A percentile compares a stretch with the other conserved stretches of the same genome.
These are phyloP conservation scores for Monosporascus sp. DNA, from an alignment of 2,329 filamentous ascomycete genomes.

Conservation along the genomic window DNA sequence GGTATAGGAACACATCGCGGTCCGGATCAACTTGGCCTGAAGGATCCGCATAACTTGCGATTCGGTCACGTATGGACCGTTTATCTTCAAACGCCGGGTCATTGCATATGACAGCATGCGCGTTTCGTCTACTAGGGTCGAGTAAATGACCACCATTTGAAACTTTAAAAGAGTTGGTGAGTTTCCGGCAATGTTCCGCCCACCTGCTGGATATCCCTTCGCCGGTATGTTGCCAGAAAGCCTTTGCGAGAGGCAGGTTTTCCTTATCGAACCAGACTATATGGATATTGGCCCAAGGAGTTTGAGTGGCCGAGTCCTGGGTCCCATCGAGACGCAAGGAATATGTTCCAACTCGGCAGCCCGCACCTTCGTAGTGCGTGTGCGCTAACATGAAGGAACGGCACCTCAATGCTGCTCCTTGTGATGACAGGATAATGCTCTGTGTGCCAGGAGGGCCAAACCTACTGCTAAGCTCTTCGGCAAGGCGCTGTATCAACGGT, in stretches of 20 bases:
- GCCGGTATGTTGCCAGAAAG: neutral
- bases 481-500: neutral
- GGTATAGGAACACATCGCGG: neutral
- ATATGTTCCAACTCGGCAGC: neutral
- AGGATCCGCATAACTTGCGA: neutral
- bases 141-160: neutral
- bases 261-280: neutral
- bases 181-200: neutral
- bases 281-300: neutral
- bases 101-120: neutral
- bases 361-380: neutral
- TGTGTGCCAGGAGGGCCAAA: neutral
- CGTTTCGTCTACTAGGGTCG: neutral
- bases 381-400: neutral
- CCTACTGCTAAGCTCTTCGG: neutral
- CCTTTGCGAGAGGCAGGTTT: neutral
- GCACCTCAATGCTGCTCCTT: neutral
- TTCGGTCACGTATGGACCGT: neutral
- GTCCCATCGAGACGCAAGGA: neutral
- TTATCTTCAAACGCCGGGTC: neutral
- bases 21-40: neutral
- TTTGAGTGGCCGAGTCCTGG: neutral
- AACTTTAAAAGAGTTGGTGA: neutral
- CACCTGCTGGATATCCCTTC: neutral
- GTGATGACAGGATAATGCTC: neutral